Conservation (phyloP, 768 basidiomycete species). For the Hebeloma cylindrosporum region DNA sequence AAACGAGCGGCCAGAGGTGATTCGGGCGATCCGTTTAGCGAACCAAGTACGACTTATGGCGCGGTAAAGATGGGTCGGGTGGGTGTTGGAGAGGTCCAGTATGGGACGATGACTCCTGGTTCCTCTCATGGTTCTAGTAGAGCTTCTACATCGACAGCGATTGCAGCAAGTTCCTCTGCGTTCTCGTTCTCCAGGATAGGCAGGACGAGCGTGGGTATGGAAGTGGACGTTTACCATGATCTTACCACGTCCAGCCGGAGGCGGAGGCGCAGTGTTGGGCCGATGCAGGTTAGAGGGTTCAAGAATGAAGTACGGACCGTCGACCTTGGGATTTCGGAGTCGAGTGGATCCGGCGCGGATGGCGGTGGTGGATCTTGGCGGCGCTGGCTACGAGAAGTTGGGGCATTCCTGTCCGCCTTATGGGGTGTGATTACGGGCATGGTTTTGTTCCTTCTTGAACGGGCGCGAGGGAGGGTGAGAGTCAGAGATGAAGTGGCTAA, state of each 20-base stretch:
- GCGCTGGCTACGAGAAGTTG: conserved; percentile 21
- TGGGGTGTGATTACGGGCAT: conserved; percentile 29
- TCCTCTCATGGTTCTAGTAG: no score
- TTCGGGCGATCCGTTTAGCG: not conserved
- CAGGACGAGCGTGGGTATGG: no score
- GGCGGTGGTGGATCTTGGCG: conserved; percentile 6
- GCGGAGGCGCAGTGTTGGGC: not conserved
- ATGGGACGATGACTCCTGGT: no score
- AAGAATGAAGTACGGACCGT: conserved; percentile 30
- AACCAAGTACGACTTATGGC: conserved; percentile 25
- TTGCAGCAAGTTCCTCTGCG: not conserved
- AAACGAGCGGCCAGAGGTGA: not conserved
- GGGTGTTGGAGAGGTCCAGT: conserved; percentile 29
- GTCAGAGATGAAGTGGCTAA: conserved; percentile 6
- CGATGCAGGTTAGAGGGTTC: conserved; percentile 16
- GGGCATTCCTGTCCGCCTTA: conserved; percentile 23
- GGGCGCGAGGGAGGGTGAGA: conserved; percentile 18
- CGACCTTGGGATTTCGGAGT: conserved; percentile 25
- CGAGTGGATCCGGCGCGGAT: conserved; percentile 5
- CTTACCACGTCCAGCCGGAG: not conserved
- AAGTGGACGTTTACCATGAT: no score
- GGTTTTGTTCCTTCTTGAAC: conserved; percentile 18
- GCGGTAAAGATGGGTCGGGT: conserved; percentile 32
- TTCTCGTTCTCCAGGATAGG: no score
- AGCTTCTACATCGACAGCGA: no score